Percentiles rank a stretch among this genome's conserved stretches.
These are phyloP conservation scores for Moricandia arvensis DNA, from an alignment of 345 rosid species.

Conservation along the genomic window DNA sequence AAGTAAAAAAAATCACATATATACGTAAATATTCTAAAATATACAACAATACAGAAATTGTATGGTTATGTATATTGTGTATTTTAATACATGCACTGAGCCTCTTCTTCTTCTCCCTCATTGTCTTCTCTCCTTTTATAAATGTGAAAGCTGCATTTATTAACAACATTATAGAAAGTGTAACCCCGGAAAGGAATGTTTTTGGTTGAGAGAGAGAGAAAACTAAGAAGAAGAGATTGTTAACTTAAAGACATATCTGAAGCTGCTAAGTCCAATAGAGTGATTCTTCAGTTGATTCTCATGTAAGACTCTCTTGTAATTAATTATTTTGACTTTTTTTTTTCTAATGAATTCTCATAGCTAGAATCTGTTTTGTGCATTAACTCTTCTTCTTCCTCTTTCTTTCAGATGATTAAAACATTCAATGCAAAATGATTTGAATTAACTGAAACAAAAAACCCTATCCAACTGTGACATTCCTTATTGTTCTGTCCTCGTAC, in stretches of 20 bases:
- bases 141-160: conserved; percentile 10
- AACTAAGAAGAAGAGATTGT: not conserved
- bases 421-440: conserved; percentile 31
- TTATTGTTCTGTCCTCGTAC: conserved; percentile 37
- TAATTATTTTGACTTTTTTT: not conserved
- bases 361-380: conserved; percentile 10
- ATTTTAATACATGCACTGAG: conserved; percentile 8
- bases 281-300: no score
- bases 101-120: conserved; percentile 1
- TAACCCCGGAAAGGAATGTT: conserved; percentile 28
- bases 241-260: conserved; percentile 4
- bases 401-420: conserved; percentile 22
- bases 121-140: conserved; percentile 10
- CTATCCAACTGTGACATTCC: conserved; percentile 22
- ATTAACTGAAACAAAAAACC: not conserved
- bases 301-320: conserved; percentile 6
- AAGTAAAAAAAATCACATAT: not conserved
- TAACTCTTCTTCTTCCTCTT: conserved; percentile 20
- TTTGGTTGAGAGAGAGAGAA: conserved; percentile 7
- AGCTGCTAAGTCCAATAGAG: not conserved
- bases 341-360: not conserved
- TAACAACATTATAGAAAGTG: conserved; percentile 7
- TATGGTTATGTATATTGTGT: not conserved
- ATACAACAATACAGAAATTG: conserved; percentile 2
- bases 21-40: not conserved